phyloP scores from a whole-genome alignment of 805 yeast genomes.

The Saccharomycodes ludwigii region DNA sequence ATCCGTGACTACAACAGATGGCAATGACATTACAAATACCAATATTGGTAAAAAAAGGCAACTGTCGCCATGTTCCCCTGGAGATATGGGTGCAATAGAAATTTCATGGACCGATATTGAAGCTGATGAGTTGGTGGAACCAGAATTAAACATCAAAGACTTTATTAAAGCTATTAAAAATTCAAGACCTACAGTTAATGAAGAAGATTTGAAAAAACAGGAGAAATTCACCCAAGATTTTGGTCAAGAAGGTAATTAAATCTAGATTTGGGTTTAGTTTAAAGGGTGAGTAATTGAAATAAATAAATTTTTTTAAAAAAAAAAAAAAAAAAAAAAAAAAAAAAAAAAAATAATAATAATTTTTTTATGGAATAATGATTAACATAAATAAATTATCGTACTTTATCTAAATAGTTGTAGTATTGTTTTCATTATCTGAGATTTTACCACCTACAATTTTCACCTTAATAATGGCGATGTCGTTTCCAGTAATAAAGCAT shows the following conservation, averaged over 20 bases:
- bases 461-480: conserved; percentile 55
- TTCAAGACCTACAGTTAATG: conserved; percentile 91
- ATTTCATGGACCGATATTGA: conserved; percentile 90
- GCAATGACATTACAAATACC: conserved; percentile 12
- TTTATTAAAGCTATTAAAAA: conserved; percentile 84
- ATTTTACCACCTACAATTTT: conserved; percentile 58
- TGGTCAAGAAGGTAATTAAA: conserved; percentile 89
- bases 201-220: conserved; percentile 68
- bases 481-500: conserved; percentile 51
- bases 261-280: no score
- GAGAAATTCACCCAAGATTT: conserved; percentile 85
- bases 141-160: conserved; percentile 80
- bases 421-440: conserved; percentile 63
- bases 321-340: background rate
- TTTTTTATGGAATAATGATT: background rate
- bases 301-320: background rate
- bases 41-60: no score
- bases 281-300: background rate
- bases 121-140: conserved; percentile 82
- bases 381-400: background rate
- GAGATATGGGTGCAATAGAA: conserved; percentile 76
- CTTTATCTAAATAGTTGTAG: conserved; percentile 8
- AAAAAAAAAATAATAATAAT: background rate
- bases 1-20: background rate
- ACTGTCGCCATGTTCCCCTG: conserved; percentile 93